Evolutionary conservation across 768 basidiomycete species (phyloP).

Genomic region (Tylopilus cervinicoccineus): DNA sequence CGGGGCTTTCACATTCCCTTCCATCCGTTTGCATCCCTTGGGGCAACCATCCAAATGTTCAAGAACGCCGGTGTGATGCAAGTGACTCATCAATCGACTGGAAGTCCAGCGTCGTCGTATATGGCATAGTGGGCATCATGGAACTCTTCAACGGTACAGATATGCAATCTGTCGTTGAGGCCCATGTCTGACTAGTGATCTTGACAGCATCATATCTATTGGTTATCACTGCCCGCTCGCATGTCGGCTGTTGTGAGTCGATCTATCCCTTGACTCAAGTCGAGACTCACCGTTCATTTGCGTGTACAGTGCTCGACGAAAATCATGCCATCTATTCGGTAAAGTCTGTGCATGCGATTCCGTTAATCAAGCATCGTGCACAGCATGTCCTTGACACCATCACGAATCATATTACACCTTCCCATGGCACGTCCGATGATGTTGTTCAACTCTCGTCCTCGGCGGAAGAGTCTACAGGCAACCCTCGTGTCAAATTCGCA

Average conservation of each 20-base stretch:
- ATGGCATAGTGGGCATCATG: conserved; percentile 74
- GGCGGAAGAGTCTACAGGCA: conserved; percentile 9
- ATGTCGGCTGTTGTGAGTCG: conserved; percentile 63
- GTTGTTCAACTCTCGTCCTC: conserved; percentile 19
- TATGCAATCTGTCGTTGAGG: background rate
- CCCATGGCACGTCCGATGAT: conserved; percentile 37
- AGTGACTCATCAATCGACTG: conserved; percentile 45
- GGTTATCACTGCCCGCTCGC: conserved; percentile 59
- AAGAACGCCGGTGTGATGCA: conserved; percentile 41
- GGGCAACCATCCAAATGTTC: conserved; percentile 53
- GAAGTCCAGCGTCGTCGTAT: conserved; percentile 54
- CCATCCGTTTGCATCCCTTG: conserved; percentile 52
- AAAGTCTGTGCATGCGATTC: conserved; percentile 67
- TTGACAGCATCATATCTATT: conserved; percentile 68
- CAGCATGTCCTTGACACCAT: conserved; percentile 48
- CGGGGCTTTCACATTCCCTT: conserved; percentile 23
- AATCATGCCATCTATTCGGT: conserved; percentile 61
- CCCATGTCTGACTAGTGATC: conserved; percentile 11
- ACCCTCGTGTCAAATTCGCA: conserved; percentile 52
- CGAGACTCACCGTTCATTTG: conserved; percentile 1
- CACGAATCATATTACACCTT: conserved; percentile 47
- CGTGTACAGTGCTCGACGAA: conserved; percentile 59
- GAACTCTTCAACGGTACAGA: conserved; percentile 64
- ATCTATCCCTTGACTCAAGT: conserved; percentile 1
- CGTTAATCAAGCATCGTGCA: conserved; percentile 65